Base-by-base conservation (phyloP, 345 rosid genomes). In the Cardamine chenopodiifolia region DNA sequence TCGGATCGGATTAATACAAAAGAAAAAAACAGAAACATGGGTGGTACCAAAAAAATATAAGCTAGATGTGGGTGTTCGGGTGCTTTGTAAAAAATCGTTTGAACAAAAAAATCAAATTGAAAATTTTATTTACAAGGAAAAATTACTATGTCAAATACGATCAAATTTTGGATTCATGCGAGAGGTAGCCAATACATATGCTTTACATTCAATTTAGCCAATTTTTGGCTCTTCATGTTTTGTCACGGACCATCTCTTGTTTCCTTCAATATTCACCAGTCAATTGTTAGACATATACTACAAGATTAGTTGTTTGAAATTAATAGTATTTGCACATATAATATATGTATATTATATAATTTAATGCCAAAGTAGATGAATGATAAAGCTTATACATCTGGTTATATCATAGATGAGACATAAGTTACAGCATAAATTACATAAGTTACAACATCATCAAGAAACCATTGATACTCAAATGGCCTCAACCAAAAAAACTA, bases 141-240 rank as follows among this genome's bases (percentile, higher is more conserved):
- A 54, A 11, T 42, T 40, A 15, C 10, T 22, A 26, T 10, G 8
- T 39, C 31, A 67, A 37, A 19, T 49, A 49, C 53, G 45, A 66
- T 74, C 26, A 29, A 42, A 25, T 8, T 34, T 55, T 70, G 65
- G 80, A 70, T 32, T 70, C 80, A 70, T 76, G 80, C 62, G 75
- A 70, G 14, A 62, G 66, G 75, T 62, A 70, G 56, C 70, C 62
- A 68, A 62, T 20, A 65, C 70, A 52, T 61, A 68, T 62, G 75
- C 71, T 62, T 70, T 63, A 64, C 75, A 70, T 76, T 70, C 60
- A 76, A 54, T 70, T 70, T 34, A 59, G 64, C 74, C 25, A 69
- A 20, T 54, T 67, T 69, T 69, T 44, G 57, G 74, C 64, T 70
- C 44, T 70, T 54, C 44, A 44, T 62, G 71, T 25, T 62, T 42